A percentile compares a stretch with the other conserved stretches of the same genome.
phyloP scores from a whole-genome alignment of 2,329 filamentous ascomycete genomes.

The Aspergillus sp. region DNA sequence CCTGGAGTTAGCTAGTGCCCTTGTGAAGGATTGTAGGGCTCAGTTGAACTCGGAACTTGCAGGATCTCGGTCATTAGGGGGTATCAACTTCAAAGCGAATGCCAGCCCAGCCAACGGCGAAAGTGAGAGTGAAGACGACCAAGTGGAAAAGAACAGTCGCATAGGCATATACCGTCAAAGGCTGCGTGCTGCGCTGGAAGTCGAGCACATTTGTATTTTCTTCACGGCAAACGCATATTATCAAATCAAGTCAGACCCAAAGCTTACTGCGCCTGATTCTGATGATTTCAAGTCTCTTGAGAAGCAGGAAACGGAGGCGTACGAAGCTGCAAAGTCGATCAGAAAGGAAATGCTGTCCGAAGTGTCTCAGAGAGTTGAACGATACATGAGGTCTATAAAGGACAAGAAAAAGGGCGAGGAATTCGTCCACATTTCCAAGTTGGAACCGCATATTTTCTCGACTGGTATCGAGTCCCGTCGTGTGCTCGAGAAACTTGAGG shows the following conservation, averaged over 20 bases:
- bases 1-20: conserved; percentile 40
- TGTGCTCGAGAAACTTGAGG: conserved; percentile 59
- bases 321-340: conserved; percentile 70
- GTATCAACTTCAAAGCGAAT: conserved; percentile 14
- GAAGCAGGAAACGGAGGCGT: conserved; percentile 62
- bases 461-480: conserved; percentile 67
- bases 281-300: conserved; percentile 62
- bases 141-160: conserved; percentile 38
- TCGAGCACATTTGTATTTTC: conserved; percentile 76
- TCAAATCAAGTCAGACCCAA: conserved; percentile 68
- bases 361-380: conserved; percentile 52
- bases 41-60: conserved; percentile 49
- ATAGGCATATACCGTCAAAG: conserved; percentile 57
- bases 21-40: conserved; percentile 57
- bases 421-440: conserved; percentile 59
- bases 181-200: conserved; percentile 66
- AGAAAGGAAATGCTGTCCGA: conserved; percentile 69
- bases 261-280: conserved; percentile 59
- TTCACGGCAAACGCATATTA: conserved; percentile 78
- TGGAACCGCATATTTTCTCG: conserved; percentile 46
- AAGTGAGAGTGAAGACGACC: conserved; percentile 30
- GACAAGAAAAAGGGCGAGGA: conserved; percentile 46
- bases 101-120: conserved; percentile 4
- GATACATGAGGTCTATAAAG: conserved; percentile 57
- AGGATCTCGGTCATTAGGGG: conserved; percentile 14